phyloP scores from a whole-genome alignment of 371 early-diverging fungal genomes.

The Rhizopus sp. region DNA sequence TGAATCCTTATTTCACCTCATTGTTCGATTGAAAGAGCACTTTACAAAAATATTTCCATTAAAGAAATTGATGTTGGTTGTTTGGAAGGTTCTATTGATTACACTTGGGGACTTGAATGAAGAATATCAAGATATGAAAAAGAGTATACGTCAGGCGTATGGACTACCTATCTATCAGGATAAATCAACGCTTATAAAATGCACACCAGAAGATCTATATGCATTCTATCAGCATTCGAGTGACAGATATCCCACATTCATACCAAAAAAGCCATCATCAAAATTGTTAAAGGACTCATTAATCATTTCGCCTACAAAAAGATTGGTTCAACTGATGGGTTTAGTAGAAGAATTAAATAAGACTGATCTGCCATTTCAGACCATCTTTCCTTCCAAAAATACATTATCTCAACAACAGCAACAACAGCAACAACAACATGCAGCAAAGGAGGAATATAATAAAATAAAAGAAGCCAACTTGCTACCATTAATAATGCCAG shows the following conservation, averaged over 20 bases:
- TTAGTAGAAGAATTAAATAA: constrained; percentile 27
- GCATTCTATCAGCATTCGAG: constrained; percentile 58
- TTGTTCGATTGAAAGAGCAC: constrained; percentile 70
- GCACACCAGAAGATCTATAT: constrained; percentile 68
- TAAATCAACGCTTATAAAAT: constrained; percentile 41
- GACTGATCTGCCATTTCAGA: constrained; percentile 42
- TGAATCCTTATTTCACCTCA: constrained; percentile 64
- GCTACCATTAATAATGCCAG: constrained; percentile 45
- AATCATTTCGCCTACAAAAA: constrained; percentile 5
- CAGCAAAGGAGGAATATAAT: constrained; percentile 6
- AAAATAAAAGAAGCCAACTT: not conserved
- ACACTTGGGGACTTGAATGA: constrained; percentile 61
- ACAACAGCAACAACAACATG: not conserved
- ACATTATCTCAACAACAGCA: constrained; percentile 4
- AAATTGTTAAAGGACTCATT: constrained; percentile 3
- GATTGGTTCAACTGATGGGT: constrained; percentile 40
- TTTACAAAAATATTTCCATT: constrained; percentile 77
- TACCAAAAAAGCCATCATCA: constrained; percentile 15
- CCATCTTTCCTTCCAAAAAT: constrained; percentile 45
- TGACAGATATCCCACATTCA: constrained; percentile 65
- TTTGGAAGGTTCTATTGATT: constrained; percentile 69
- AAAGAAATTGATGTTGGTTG: constrained; percentile 73
- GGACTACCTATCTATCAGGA: constrained; percentile 34
- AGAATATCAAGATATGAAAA: constrained; percentile 47
- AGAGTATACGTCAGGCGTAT: constrained; percentile 46